Percentiles rank a stretch among this genome's conserved stretches.
Conservation (phyloP, 2,329 filamentous ascomycete genomes). For the Aspergillus sp. region DNA sequence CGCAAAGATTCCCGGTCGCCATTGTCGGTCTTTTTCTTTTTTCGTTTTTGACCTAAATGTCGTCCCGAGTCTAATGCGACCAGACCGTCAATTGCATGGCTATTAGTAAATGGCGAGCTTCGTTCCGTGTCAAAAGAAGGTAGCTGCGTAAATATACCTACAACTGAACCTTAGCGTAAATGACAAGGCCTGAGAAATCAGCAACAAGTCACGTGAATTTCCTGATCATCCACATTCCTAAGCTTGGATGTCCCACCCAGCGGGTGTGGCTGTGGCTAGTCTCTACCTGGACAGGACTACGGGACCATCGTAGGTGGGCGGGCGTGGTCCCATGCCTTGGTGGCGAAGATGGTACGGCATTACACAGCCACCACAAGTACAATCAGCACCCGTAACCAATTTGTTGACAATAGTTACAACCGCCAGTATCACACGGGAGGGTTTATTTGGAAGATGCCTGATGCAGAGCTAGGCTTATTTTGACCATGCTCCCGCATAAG, state of each 20-base stretch:
- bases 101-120: background rate
- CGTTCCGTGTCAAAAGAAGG: background rate
- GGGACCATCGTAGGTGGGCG: too few relatives aligned
- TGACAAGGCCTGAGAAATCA: background rate
- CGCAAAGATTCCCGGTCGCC: conserved; percentile 28
- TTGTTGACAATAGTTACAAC: background rate
- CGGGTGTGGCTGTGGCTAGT: too few relatives aligned
- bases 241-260: background rate
- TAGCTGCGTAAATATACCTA: background rate
- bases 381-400: background rate
- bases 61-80: conserved; percentile 12
- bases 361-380: background rate
- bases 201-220: background rate
- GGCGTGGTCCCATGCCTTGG: background rate
- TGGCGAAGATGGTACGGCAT: background rate
- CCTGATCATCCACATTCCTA: background rate
- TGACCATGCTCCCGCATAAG: background rate
- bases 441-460: background rate
- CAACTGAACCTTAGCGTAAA: background rate
- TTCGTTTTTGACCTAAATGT: background rate
- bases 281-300: too few relatives aligned
- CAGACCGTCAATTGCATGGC: conserved; percentile 18
- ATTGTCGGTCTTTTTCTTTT: conserved; percentile 22
- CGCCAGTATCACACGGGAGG: background rate
- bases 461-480: background rate